These are phyloP conservation scores for Torulaspora microellipsoides DNA, from an alignment of 805 yeast genomes.

Conservation along the genomic window DNA sequence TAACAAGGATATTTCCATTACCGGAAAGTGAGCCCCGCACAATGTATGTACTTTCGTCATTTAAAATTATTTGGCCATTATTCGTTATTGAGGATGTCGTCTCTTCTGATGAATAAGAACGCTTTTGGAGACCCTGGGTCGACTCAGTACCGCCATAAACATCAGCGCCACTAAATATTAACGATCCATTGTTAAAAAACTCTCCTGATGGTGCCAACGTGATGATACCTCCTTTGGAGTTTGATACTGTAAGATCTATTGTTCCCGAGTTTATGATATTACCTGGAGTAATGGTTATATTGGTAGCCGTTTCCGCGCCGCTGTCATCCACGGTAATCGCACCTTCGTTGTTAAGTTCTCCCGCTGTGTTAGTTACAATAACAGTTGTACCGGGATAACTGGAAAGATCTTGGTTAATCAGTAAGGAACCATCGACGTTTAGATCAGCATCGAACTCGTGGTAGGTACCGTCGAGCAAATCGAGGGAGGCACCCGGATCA, in stretches of 20 bases:
- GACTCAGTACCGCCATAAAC: not conserved
- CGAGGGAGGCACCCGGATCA: not conserved
- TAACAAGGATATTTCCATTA: conserved; percentile 1
- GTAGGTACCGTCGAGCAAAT: conserved; percentile 2
- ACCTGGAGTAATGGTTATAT: not conserved
- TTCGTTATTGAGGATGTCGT: not conserved
- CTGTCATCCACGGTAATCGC: conserved; percentile 1
- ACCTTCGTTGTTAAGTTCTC: not conserved
- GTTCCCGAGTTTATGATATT: conserved; percentile 1
- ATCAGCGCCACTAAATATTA: conserved; percentile 1
- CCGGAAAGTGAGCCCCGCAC: conserved; percentile 3
- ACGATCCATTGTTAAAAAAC: conserved; percentile 2
- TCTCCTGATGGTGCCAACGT: not conserved
- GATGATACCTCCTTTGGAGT: not conserved
- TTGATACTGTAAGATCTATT: conserved; percentile 1
- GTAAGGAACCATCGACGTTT: not conserved
- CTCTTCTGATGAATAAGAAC: not conserved
- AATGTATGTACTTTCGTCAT: conserved; percentile 1
- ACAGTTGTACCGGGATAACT: conserved; percentile 2
- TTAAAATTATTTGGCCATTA: conserved; percentile 2
- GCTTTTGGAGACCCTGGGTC: not conserved
- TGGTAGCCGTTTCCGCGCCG: conserved; percentile 2
- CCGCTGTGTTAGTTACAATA: not conserved
- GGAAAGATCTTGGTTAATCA: not conserved
- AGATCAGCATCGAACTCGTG: not conserved